These are phyloP conservation scores for Novakomyces olei DNA, from an alignment of 805 yeast species.

Conservation along the genomic window DNA sequence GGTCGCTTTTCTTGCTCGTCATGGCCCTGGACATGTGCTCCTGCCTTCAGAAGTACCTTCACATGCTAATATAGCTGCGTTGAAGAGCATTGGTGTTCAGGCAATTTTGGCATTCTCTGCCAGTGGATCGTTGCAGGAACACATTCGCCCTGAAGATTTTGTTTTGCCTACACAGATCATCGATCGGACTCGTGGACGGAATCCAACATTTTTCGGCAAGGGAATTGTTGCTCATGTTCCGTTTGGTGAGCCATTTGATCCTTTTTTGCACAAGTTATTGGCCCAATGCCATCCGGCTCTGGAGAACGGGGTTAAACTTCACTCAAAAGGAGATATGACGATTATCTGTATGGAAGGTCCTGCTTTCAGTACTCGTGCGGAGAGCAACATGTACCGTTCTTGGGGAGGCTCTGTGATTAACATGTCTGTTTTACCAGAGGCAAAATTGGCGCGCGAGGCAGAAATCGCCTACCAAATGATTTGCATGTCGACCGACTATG, in stretches of 20 bases:
- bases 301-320: constrained; percentile 37
- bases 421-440: constrained; percentile 95
- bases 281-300: constrained; percentile 35
- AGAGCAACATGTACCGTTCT: constrained; percentile 59
- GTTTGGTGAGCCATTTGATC: constrained; percentile 91
- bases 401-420: constrained; percentile 93
- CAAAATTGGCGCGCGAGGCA: constrained; percentile 90
- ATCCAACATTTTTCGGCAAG: constrained; percentile 66
- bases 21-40: constrained; percentile 72
- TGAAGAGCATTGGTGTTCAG: constrained; percentile 67
- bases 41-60: constrained; percentile 84
- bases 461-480: constrained; percentile 94
- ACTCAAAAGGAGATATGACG: constrained; percentile 47
- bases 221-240: constrained; percentile 96
- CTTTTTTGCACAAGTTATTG: constrained; percentile 42
- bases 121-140: constrained; percentile 80
- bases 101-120: constrained; percentile 85
- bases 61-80: constrained; percentile 87
- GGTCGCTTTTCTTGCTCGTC: constrained; percentile 86
- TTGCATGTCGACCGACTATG: constrained; percentile 97
- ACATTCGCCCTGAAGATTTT: constrained; percentile 83
- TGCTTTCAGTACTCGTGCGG: constrained; percentile 91
- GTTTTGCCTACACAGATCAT: constrained; percentile 92
- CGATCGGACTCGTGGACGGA: constrained; percentile 85
- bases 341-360: constrained; percentile 99